Percentiles rank a stretch among this genome's conserved stretches.
Evolutionary conservation across 2,329 filamentous ascomycete genomes (phyloP).

Genomic region (Gaeumannomyces tritici): DNA sequence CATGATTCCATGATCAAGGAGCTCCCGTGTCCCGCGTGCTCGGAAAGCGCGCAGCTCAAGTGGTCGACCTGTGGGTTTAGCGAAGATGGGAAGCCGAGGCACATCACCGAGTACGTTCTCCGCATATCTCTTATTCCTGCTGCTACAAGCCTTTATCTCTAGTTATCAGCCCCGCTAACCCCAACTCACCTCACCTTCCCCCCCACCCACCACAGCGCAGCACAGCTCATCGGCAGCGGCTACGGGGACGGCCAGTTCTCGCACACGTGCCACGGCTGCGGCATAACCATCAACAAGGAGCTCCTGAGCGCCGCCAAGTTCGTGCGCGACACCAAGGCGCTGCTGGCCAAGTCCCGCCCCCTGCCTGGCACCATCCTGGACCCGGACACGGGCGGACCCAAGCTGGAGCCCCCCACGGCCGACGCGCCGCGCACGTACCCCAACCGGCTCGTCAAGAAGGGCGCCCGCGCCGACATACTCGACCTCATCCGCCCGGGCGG

Average conservation of each 20-base stretch:
- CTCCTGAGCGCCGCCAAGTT: slow-evolving; percentile 55
- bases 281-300: slow-evolving; percentile 41
- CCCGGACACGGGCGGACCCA: slow-evolving; percentile 38
- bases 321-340: slow-evolving; percentile 37
- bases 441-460: slow-evolving; percentile 43
- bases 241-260: slow-evolving; percentile 51
- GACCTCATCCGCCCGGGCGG: slow-evolving; percentile 22
- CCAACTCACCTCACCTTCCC: too few relatives aligned
- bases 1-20: slow-evolving; percentile 37
- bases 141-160: neutral
- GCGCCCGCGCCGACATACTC: slow-evolving; percentile 31
- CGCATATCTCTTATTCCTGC: too few relatives aligned
- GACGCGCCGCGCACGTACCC: slow-evolving; percentile 36
- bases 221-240: slow-evolving; percentile 37
- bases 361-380: slow-evolving; percentile 62
- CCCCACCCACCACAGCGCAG: slow-evolving; percentile 1
- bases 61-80: slow-evolving; percentile 48
- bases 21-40: slow-evolving; percentile 48
- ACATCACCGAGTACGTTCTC: neutral
- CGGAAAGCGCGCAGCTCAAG: slow-evolving; percentile 28
- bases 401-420: slow-evolving; percentile 15
- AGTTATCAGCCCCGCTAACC: neutral
- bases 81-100: slow-evolving; percentile 22
- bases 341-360: slow-evolving; percentile 37
- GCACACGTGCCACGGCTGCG: slow-evolving; percentile 40